phyloP scores from a whole-genome alignment of 305 asterid species.

The Fraxinus dipetala region DNA sequence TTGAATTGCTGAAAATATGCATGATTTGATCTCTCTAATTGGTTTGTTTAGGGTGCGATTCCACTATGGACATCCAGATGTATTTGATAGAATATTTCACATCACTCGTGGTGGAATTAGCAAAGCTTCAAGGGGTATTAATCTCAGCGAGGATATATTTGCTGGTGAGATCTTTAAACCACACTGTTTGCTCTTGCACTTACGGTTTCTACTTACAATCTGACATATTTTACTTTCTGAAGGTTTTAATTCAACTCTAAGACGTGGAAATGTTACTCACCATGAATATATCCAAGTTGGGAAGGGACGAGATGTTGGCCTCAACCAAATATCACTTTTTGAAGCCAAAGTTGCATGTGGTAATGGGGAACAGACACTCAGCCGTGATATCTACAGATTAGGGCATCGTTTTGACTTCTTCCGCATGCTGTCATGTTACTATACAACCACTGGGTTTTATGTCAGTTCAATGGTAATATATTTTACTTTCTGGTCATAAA shows the following conservation, averaged over 20 bases:
- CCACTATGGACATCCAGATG: conserved; percentile 97
- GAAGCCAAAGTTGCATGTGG: conserved; percentile 99
- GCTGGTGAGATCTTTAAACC: conserved; percentile 62
- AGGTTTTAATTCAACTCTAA: conserved; percentile 92
- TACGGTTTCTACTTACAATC: conserved; percentile 5
- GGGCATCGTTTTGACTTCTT: conserved; percentile 99
- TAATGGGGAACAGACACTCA: conserved; percentile 95
- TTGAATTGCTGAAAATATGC: conserved; percentile 13
- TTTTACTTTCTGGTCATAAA: not conserved
- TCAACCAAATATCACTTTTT: conserved; percentile 94
- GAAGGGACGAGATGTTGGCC: conserved; percentile 97
- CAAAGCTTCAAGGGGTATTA: conserved; percentile 88
- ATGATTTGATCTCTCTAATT: conserved; percentile 21
- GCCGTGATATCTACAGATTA: conserved; percentile 96
- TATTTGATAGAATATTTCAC: conserved; percentile 88
- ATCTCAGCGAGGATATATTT: conserved; percentile 91
- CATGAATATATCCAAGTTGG: conserved; percentile 98
- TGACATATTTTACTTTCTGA: conserved; percentile 22
- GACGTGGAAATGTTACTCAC: conserved; percentile 95
- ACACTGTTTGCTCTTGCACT: conserved; percentile 12
- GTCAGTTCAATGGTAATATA: conserved; percentile 85
- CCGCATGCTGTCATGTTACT: conserved; percentile 90
- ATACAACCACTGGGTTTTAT: conserved; percentile 90
- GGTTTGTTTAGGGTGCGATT: conserved; percentile 66
- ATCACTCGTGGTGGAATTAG: conserved; percentile 96